Percentiles rank a stretch among this genome's conserved stretches.
phyloP scores from a whole-genome alignment of 2,329 filamentous ascomycete species.

The Talaromyces islandicus region DNA sequence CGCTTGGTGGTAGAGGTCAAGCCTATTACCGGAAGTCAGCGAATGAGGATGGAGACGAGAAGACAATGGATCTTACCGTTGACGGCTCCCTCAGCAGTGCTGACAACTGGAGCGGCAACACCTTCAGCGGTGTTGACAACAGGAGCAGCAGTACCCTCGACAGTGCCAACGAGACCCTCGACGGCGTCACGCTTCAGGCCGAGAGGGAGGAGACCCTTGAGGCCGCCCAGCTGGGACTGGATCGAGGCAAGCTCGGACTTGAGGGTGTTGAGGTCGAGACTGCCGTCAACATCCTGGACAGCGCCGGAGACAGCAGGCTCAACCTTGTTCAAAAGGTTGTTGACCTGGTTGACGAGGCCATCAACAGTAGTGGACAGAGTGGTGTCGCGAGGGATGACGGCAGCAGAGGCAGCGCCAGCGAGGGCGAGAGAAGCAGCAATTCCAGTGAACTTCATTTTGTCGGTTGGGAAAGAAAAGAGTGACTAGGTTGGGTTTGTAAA shows the following conservation, averaged over 20 bases:
- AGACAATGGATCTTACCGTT: not conserved
- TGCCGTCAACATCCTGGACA: not conserved
- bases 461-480: too few relatives aligned
- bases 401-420: constrained; percentile 23
- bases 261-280: constrained; percentile 6
- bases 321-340: constrained; percentile 9
- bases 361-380: constrained; percentile 15
- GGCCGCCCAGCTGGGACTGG: constrained; percentile 11
- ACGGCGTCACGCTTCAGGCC: constrained; percentile 9
- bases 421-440: constrained; percentile 26
- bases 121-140: not conserved
- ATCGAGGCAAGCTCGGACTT: constrained; percentile 10
- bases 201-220: constrained; percentile 2
- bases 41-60: not conserved
- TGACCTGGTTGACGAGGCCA: constrained; percentile 9
- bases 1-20: constrained; percentile 1
- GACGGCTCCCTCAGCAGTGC: not conserved
- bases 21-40: not conserved
- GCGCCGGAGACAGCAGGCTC: constrained; percentile 4
- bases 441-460: constrained; percentile 34
- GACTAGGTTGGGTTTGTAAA: constrained; percentile 12
- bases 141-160: not conserved
- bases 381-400: constrained; percentile 21
- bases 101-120: constrained; percentile 1
- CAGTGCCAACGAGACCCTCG: not conserved